Evolutionary conservation across 257 asterid species (phyloP), one percentile per base, ranked within the genome.

Genomic region (Scutellaria galericulata): DNA sequence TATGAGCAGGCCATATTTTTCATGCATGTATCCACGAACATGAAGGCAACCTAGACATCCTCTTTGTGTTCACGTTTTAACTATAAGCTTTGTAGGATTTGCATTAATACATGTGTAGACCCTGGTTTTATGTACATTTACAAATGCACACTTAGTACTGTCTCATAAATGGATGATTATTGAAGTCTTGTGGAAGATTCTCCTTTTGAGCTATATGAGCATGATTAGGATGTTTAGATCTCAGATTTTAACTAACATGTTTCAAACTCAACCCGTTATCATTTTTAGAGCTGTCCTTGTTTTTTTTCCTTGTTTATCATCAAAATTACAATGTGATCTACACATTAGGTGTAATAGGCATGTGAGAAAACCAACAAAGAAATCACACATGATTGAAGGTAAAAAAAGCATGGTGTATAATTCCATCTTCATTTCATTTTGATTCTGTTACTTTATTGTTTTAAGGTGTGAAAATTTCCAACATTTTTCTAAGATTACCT

Each of bases 381-480:
- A 7, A 13, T 20, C 20, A 22, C 55, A 14, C 18, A 45, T 24
- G 7, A 56, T 4, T 12, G 40, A 31, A 70, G 15, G 47, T 70
- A 44, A 45, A 56, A n/a, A 68, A 39, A 2, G 51, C 18, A 14
- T 37, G 35, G 35, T 27, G 35, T 27, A 27, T 27, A 27, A 27
- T 27, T 27, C 57, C 37, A 44, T 57, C 44, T 42, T 70, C 18
- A 56, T 56, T 44, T 1, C 31, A 37, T 71, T 35, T 42, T 56
- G n/a, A 45, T 44, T 59, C 52, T 24, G 40, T 31, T 24, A 54
- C 20, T 35, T 69, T 46, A 55, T 57, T 68, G 54, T 41, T 31
- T 67, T 45, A 68, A 48, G 39, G 70, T 24, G 72, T 72, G 39
- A 51, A 62, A 41, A n/a, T 50, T 8, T 41, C 5, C 75, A 10